Base-by-base conservation (phyloP, 257 asterid genomes). In the Penstemon barbatus region DNA sequence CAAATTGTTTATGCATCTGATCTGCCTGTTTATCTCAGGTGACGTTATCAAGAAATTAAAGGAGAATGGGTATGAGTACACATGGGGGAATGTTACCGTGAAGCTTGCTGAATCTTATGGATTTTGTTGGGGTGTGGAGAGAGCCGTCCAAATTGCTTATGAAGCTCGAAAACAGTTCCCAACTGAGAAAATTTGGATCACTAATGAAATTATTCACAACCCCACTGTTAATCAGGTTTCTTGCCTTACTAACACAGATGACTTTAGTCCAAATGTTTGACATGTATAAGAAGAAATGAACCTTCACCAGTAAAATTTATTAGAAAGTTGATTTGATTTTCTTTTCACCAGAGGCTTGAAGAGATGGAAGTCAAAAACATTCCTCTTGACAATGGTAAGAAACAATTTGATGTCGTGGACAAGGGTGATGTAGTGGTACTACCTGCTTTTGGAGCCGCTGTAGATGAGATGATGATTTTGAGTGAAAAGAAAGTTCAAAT, bases 81-180 rank as follows among this genome's bases (percentile, higher is more conserved):
- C 92, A 7, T 93, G 96, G 95, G 97, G 97, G 66, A 78, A 87
- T 80, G 96, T 94, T 38, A 94, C 96, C 0, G 89, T 94, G 39
- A 89, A 82, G 82, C 96, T 94, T 75, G 99, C 99, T 2, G 99
- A 90, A 77, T 70, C 97, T 46, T 91, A 89, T 84, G 99, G 97
- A 40, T 89, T 94, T 54, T 94, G 99, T 84, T 91, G 97, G 97
- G 99, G 99, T 0, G 99, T 91, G n/a, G 96, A 94, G 81, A 86
- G 99, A 45, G 99, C 99, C 38, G 96, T 94, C 65, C 97, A 94
- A 87, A 94, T 94, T 69, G 99, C 96, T 43, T 94, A 94, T 76
- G 99, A 94, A 76, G 96, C 97, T 48, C 82, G 97, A 70, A 87
- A 83, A 48, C 99, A 90, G 82, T 94, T 89, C 67, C 97, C 92